Percentiles rank a stretch among this genome's conserved stretches.
Conservation (phyloP, 2,329 filamentous ascomycete genomes). For the Colletotrichum tofieldiae region DNA sequence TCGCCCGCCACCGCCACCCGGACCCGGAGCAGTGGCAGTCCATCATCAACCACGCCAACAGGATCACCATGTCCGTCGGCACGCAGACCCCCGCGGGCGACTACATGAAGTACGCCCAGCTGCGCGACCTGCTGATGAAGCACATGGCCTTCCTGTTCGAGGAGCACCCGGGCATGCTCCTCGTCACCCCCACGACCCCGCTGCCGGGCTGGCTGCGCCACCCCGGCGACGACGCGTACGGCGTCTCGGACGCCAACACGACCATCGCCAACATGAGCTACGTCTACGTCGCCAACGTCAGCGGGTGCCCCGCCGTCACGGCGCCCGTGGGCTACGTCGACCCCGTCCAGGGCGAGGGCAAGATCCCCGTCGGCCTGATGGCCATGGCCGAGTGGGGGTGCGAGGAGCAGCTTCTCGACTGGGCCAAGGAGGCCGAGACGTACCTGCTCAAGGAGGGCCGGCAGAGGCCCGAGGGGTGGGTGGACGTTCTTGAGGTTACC, state of each 20-base stretch:
- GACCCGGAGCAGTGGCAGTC: slow-evolving; percentile 66
- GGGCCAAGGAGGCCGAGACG: slow-evolving; percentile 70
- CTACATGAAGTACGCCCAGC: slow-evolving; percentile 79
- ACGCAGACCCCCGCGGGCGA: slow-evolving; percentile 77
- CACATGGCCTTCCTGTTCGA: slow-evolving; percentile 82
- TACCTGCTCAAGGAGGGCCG: slow-evolving; percentile 70
- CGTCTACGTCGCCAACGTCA: slow-evolving; percentile 87
- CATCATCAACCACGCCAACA: slow-evolving; percentile 77
- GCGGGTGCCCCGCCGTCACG: slow-evolving; percentile 82
- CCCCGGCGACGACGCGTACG: slow-evolving; percentile 75
- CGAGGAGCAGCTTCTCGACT: slow-evolving; percentile 75
- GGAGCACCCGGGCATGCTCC: slow-evolving; percentile 80
- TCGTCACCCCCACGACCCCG: slow-evolving; percentile 85
- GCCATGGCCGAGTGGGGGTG: slow-evolving; percentile 78
- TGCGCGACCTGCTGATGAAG: slow-evolving; percentile 84
- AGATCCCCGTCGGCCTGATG: slow-evolving; percentile 73
- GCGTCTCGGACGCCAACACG: slow-evolving; percentile 81
- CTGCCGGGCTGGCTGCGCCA: slow-evolving; percentile 80
- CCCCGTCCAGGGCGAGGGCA: slow-evolving; percentile 70
- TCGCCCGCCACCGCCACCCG: slow-evolving; percentile 58
- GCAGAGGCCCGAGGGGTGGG: slow-evolving; percentile 68
- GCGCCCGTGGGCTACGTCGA: slow-evolving; percentile 82
- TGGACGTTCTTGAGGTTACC: slow-evolving; percentile 66
- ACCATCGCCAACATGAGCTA: slow-evolving; percentile 88
- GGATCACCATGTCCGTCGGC: slow-evolving; percentile 77